These are phyloP conservation scores for Arthrobotrys sinensis DNA, from an alignment of 2,329 filamentous ascomycete species.

Conservation along the genomic window DNA sequence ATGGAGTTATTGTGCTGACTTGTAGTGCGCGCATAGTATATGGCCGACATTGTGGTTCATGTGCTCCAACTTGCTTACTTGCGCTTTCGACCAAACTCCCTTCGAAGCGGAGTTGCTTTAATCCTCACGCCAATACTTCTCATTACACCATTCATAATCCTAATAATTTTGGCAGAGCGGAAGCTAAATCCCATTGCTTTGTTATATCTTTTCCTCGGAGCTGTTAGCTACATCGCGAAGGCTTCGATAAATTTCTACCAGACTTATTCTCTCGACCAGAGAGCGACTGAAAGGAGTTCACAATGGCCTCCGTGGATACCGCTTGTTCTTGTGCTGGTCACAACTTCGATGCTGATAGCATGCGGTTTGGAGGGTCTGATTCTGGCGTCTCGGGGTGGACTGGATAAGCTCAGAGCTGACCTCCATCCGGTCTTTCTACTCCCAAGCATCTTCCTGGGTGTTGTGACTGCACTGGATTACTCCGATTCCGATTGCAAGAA, in stretches of 20 bases:
- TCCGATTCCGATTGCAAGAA: not conserved
- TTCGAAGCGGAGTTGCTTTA: not conserved
- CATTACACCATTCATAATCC: not conserved
- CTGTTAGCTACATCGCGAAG: constrained; percentile 13
- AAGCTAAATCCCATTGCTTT: constrained; percentile 31
- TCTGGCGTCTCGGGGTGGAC: constrained; percentile 14
- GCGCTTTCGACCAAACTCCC: constrained; percentile 24
- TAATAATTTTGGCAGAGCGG: constrained; percentile 34
- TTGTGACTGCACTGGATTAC: constrained; percentile 8
- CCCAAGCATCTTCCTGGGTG: constrained; percentile 28
- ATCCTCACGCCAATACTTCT: constrained; percentile 1
- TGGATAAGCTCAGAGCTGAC: constrained; percentile 15
- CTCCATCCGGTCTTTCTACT: constrained; percentile 17
- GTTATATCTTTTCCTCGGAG: constrained; percentile 7
- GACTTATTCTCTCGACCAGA: not conserved
- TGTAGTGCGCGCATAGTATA: constrained; percentile 13
- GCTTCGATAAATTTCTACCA: constrained; percentile 17
- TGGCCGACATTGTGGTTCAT: constrained; percentile 9
- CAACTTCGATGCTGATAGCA: not conserved
- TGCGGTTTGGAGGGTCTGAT: constrained; percentile 16
- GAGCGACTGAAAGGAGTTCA: not conserved
- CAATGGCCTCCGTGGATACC: constrained; percentile 20
- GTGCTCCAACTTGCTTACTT: not conserved
- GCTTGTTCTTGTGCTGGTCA: not conserved
- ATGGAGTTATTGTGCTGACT: not conserved